Conservation (phyloP, 805 yeast species). For the Kluyveromyces wickerhamii region DNA sequence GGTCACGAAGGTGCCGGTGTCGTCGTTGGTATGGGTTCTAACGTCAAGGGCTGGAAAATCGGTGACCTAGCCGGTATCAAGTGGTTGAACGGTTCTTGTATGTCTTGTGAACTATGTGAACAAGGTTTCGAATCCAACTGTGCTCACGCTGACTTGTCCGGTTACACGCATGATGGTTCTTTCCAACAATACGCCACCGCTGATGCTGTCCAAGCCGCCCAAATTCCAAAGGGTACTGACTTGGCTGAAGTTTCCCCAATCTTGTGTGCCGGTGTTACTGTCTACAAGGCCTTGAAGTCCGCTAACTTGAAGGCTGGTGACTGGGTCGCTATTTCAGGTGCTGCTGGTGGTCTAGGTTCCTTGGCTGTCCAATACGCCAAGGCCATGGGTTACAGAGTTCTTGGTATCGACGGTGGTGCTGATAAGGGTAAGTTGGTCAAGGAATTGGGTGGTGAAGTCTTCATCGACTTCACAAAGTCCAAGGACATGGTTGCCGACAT, state of each 20-base stretch:
- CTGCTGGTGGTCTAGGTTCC: slow-evolving; percentile 76
- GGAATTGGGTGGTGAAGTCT: slow-evolving; percentile 56
- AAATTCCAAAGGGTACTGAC: slow-evolving; percentile 47
- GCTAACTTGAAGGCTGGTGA: slow-evolving; percentile 55
- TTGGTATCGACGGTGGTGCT: slow-evolving; percentile 69
- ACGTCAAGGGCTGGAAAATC: slow-evolving; percentile 50
- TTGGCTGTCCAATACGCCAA: slow-evolving; percentile 68
- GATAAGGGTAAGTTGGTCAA: slow-evolving; percentile 50
- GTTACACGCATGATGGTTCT: slow-evolving; percentile 66
- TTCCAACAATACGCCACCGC: slow-evolving; percentile 63
- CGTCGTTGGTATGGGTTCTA: slow-evolving; percentile 54
- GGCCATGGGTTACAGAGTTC: slow-evolving; percentile 66
- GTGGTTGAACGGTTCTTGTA: slow-evolving; percentile 63
- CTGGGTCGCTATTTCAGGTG: slow-evolving; percentile 72
- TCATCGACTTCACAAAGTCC: slow-evolving; percentile 44
- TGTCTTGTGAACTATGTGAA: slow-evolving; percentile 58
- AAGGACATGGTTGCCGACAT: slow-evolving; percentile 44
- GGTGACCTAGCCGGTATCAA: slow-evolving; percentile 64
- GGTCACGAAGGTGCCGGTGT: slow-evolving; percentile 73
- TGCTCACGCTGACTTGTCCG: slow-evolving; percentile 59
- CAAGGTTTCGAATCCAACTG: slow-evolving; percentile 56
- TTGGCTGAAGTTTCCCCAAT: slow-evolving; percentile 53
- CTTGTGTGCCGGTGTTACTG: slow-evolving; percentile 62
- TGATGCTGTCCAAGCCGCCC: slow-evolving; percentile 56
- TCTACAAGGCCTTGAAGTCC: slow-evolving; percentile 58